Base-by-base conservation (phyloP, 257 asterid genomes). In the Coffea eugenioides region DNA sequence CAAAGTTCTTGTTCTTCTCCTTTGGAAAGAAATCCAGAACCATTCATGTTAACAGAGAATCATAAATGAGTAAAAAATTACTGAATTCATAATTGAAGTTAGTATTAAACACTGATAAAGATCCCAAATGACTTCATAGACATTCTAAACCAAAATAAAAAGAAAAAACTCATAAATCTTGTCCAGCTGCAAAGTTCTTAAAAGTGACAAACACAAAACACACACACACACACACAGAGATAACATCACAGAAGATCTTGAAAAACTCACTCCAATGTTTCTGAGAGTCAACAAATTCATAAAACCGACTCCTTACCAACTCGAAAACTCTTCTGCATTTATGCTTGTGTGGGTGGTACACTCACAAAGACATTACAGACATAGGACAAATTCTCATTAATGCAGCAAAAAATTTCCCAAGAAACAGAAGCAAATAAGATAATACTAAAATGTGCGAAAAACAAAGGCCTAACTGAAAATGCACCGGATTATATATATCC, bases 401-500 rank as follows among this genome's bases (percentile, higher is more conserved):
- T 45, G 77, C 9, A 65, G 46, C 27, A 71, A 66, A 15, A 27
- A 20, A 20, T 23, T 31, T 54, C 45, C 5, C 23, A 2, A 39
- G 45, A 5, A 25, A 45, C 21, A 8, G 23, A 69, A 77, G 45
- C 72, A 52, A 78, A 69, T 69, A 65, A 69, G 31, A 69, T 23
- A 78, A 71, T 20, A 59, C 43, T 27, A 34, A 46, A 34, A 36
- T 2, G 4, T 27, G 56, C 18, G 12, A 77, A 16, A 77, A 34
- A 67, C 7, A 59, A 69, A 16, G 9, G 69, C 15, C 10, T 14
- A 59, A 43, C 5, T 49, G 0, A 43, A 41, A 78, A 69, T 69
- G 76, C 70, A 69, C 31, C 69, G 41, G 18, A 69, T 39, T 69
- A 78, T 25, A 36, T 25, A 59, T 62, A 13, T 77, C 75, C 59